phyloP scores from a whole-genome alignment of 306 rosid species.

The Vigna angularis region DNA sequence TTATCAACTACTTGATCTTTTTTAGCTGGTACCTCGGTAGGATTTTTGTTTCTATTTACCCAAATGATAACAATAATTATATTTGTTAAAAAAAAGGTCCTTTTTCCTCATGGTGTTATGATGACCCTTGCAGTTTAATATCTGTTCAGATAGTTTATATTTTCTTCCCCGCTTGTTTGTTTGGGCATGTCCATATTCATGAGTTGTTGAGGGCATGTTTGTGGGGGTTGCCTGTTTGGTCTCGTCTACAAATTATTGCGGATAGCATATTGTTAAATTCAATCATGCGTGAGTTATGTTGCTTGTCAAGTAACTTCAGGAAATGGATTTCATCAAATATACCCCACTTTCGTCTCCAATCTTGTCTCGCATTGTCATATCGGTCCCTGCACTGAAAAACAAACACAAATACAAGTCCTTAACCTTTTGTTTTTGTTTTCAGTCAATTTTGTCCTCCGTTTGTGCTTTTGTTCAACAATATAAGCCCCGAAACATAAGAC shows the following conservation, averaged over 20 bases:
- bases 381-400: not conserved
- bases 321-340: not conserved
- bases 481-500: not conserved
- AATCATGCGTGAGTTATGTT: not conserved
- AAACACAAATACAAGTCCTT: not conserved
- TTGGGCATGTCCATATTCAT: not conserved
- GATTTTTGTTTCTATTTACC: not conserved
- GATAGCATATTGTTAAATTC: not conserved
- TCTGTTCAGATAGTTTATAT: not conserved
- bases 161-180: not conserved
- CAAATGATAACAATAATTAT: not conserved
- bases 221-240: not conserved
- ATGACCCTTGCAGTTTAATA: not conserved
- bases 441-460: not conserved
- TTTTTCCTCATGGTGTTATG: not conserved
- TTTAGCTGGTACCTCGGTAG: not conserved
- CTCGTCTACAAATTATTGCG: not conserved
- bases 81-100: not conserved
- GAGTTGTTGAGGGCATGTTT: not conserved
- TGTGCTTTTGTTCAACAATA: not conserved
- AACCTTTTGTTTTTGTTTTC: not conserved
- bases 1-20: conserved; percentile 23
- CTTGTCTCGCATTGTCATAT: not conserved
- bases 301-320: not conserved
- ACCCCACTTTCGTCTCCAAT: not conserved